These are phyloP conservation scores for Neurospora sp. DNA, from an alignment of 495 filamentous ascomycete genomes.

Conservation along the genomic window DNA sequence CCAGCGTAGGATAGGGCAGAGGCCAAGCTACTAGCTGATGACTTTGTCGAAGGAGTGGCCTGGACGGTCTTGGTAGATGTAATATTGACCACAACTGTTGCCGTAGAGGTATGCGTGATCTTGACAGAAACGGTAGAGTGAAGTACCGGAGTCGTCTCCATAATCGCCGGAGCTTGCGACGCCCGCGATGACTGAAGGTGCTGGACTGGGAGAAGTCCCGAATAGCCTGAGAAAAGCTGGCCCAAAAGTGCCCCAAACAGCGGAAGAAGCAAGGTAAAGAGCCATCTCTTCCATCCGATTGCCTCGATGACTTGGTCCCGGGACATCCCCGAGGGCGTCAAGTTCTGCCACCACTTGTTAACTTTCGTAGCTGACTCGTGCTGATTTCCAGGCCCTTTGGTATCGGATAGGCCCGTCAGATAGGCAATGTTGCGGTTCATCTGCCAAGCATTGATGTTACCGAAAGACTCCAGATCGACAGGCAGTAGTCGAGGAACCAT, in stretches of 20 bases:
- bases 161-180: not conserved
- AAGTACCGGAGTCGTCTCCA: not conserved
- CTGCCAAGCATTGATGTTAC: slow-evolving; percentile 60
- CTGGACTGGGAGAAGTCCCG: not conserved
- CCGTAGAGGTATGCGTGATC: slow-evolving; percentile 23
- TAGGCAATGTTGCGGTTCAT: slow-evolving; percentile 66
- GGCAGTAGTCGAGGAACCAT: slow-evolving; percentile 50
- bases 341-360: slow-evolving; percentile 22
- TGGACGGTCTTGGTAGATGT: slow-evolving; percentile 26
- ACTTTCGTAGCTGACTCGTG: slow-evolving; percentile 6
- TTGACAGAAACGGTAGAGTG: slow-evolving; percentile 1
- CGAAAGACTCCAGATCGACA: slow-evolving; percentile 62
- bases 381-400: slow-evolving; percentile 10
- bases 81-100: slow-evolving; percentile 26
- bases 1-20: slow-evolving; percentile 26
- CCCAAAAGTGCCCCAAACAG: slow-evolving; percentile 6
- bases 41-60: slow-evolving; percentile 26
- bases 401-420: slow-evolving; percentile 41
- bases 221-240: not conserved
- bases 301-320: not conserved
- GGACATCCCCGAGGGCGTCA: not conserved
- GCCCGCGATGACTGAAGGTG: not conserved
- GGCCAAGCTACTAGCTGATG: slow-evolving; percentile 22
- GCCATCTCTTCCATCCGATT: slow-evolving; percentile 2
- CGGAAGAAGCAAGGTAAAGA: slow-evolving; percentile 7